These are phyloP conservation scores for Kwoniella mangroviensis DNA, from an alignment of 768 basidiomycete species.

Conservation along the genomic window DNA sequence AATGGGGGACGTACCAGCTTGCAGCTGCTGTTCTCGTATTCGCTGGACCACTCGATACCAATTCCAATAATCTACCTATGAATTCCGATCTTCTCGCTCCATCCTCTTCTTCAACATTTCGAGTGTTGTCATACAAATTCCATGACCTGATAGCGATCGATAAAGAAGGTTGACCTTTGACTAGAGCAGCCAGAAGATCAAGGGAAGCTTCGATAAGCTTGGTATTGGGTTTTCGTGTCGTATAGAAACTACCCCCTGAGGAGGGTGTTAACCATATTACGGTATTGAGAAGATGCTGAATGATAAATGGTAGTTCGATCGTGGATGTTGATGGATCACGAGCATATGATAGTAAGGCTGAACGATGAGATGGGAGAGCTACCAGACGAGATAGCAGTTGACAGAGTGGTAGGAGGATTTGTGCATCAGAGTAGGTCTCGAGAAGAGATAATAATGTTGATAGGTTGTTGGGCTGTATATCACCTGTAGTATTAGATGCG, in stretches of 20 bases:
- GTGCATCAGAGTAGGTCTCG: slow-evolving; percentile 30
- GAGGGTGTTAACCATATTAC: slow-evolving; percentile 13
- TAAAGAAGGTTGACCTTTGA: slow-evolving; percentile 41
- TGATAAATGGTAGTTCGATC: slow-evolving; percentile 23
- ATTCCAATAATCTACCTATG: slow-evolving; percentile 25
- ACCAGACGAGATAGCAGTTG: slow-evolving; percentile 52
- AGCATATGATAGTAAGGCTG: slow-evolving; percentile 27
- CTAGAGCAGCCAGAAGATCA: slow-evolving; percentile 50
- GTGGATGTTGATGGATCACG: neutral
- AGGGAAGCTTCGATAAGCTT: slow-evolving; percentile 51
- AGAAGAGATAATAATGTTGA: slow-evolving; percentile 42
- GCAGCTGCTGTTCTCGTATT: slow-evolving; percentile 48
- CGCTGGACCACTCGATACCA: slow-evolving; percentile 31
- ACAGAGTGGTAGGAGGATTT: slow-evolving; percentile 50
- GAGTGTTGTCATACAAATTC: slow-evolving; percentile 17
- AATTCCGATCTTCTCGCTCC: slow-evolving; percentile 16
- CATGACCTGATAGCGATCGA: slow-evolving; percentile 29
- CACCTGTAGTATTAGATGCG: neutral
- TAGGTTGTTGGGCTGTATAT: slow-evolving; percentile 37
- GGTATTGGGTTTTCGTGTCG: slow-evolving; percentile 27
- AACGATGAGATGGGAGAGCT: slow-evolving; percentile 48
- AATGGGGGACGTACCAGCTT: slow-evolving; percentile 41
- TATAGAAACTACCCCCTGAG: slow-evolving; percentile 3
- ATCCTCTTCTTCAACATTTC: slow-evolving; percentile 4
- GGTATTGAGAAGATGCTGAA: slow-evolving; percentile 33